Evolutionary conservation across 306 rosid species (phyloP), one percentile per base, ranked within the genome.

Genomic region (Alnus glutinosa): DNA sequence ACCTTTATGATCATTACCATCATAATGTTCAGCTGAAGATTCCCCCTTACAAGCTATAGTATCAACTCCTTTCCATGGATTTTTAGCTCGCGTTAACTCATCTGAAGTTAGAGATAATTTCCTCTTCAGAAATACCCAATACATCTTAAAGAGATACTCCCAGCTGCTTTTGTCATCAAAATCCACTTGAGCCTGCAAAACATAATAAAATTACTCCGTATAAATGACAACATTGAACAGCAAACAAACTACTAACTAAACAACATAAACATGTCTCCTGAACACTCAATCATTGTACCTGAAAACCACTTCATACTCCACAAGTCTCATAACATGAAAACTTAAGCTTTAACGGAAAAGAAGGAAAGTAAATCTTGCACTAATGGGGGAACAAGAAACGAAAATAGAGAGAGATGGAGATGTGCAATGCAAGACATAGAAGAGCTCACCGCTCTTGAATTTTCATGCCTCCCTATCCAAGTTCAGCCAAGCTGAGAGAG

Each of bases 131-230:
- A 82, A 84, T 52, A 83, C 58, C 99, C 99, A 96, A 78, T 96
- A 96, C 78, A 93, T 87, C 90, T 96, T 96, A 89, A 96, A 96
- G 78, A 96, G 99, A 90, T 96, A 96, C 90, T 96, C 99, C 98
- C 98, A 96, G 81, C 98, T 96, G 87, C 84, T 89, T 83, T 82
- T 89, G 89, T 96, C 99, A 81, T 96, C 99, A 84, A 96, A 96
- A 90, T 96, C 98, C 83, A 93, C 99, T 79, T 84, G 86, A 70
- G 79, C 83, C 89, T 88, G 88, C 79, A 86, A 16, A 47, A 51
- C 55, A 83, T 46, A 23, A 9, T 18, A 73, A 7, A 77, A 69
- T 68, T 42, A 68, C 28, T 42, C 72, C 6, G 9, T 9, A 68
- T 32, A 30, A 34, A 13, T 34, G 57, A 69, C 70, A 77, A 67